These are phyloP conservation scores for Torulaspora microellipsoides DNA, from an alignment of 805 yeast genomes.

Conservation along the genomic window DNA sequence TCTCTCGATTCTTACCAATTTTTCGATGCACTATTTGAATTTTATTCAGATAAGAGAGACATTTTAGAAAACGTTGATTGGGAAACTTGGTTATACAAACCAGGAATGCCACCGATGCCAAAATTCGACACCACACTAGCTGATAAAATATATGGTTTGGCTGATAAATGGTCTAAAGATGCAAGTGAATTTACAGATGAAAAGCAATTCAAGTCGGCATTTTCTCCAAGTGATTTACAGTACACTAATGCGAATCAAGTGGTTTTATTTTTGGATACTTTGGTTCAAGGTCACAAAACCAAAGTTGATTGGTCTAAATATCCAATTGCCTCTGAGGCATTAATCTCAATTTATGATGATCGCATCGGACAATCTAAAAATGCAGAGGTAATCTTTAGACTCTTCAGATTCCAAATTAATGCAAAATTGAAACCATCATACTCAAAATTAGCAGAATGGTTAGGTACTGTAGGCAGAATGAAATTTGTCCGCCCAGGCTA, in stretches of 20 bases:
- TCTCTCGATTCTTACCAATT: slow-evolving; percentile 82
- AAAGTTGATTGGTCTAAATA: slow-evolving; percentile 37
- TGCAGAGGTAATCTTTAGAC: slow-evolving; percentile 77
- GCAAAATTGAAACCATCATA: slow-evolving; percentile 47
- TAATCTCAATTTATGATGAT: slow-evolving; percentile 37
- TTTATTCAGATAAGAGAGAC: slow-evolving; percentile 45
- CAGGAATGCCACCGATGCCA: slow-evolving; percentile 90
- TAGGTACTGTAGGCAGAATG: slow-evolving; percentile 92
- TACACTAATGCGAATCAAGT: slow-evolving; percentile 69
- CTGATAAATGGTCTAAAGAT: slow-evolving; percentile 56
- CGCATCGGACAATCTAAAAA: slow-evolving; percentile 53
- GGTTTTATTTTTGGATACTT: slow-evolving; percentile 70
- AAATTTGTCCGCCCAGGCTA: slow-evolving; percentile 89
- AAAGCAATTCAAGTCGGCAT: slow-evolving; percentile 31
- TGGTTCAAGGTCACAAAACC: slow-evolving; percentile 40
- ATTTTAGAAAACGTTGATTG: slow-evolving; percentile 73
- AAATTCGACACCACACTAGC: slow-evolving; percentile 74
- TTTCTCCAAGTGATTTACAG: slow-evolving; percentile 47
- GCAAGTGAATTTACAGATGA: slow-evolving; percentile 22
- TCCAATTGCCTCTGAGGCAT: slow-evolving; percentile 33
- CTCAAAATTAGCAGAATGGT: slow-evolving; percentile 66
- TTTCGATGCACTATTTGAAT: slow-evolving; percentile 67
- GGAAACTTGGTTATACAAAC: slow-evolving; percentile 74
- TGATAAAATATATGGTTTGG: slow-evolving; percentile 62
- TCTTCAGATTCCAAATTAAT: slow-evolving; percentile 62